Conservation (phyloP, 306 rosid species). For the Crotalaria pallida region DNA sequence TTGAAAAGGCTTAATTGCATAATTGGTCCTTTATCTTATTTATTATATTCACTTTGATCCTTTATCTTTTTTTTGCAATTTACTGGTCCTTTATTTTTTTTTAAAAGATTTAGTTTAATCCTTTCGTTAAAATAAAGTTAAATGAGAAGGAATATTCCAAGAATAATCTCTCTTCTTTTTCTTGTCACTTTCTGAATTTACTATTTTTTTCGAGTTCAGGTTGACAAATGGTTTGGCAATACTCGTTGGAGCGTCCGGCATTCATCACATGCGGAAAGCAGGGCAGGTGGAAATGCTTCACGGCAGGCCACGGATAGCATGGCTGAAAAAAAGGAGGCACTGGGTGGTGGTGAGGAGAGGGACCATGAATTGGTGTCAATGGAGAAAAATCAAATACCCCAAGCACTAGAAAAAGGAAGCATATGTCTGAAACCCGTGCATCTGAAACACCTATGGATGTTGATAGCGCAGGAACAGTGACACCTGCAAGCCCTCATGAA, state of each 20-base stretch:
- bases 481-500: constrained; percentile 18
- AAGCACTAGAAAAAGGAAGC: constrained; percentile 56
- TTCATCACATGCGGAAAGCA: constrained; percentile 29
- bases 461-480: constrained; percentile 6
- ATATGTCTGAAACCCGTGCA: constrained; percentile 38
- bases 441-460: constrained; percentile 19
- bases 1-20: too few species aligned
- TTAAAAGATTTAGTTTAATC: too few species aligned
- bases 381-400: constrained; percentile 30
- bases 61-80: too few species aligned
- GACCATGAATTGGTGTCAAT: constrained; percentile 9
- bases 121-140: too few species aligned
- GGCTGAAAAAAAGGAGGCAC: constrained; percentile 25
- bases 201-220: constrained; percentile 37
- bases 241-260: constrained; percentile 66
- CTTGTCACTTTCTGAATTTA: not conserved
- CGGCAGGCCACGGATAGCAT: constrained; percentile 14
- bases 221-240: constrained; percentile 90
- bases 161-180: too few species aligned
- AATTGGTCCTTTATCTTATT: too few species aligned
- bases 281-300: constrained; percentile 32
- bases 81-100: too few species aligned
- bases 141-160: too few species aligned
- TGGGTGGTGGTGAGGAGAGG: constrained; percentile 11
- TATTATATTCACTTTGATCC: too few species aligned